Base-by-base conservation (phyloP, 148 eudicot genomes). In the Rhododendron williamsianum region DNA sequence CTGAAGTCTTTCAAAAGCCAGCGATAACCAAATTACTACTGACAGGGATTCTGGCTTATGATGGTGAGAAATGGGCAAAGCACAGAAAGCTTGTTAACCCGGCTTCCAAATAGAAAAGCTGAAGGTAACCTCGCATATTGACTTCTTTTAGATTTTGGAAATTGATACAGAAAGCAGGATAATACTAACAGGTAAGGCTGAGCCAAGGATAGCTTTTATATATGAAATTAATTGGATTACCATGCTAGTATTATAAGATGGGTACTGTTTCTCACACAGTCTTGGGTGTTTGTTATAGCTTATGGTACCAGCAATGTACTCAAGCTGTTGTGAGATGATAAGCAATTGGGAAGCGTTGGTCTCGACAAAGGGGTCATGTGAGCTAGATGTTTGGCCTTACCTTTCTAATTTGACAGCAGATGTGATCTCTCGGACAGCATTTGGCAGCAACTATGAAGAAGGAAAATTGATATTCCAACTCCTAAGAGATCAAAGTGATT, bases 231-330 rank as follows among this genome's bases (percentile, higher is more conserved):
- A 38, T 38, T 38, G 41, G 41, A 38, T 38, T 38, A 38, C 41
- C 41, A 38, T 38, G 41, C 41, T 38, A 38, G 41, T 38, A 38
- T 4, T 38, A 38, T 4, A 38, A 38, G 41, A 38, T 38, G 41
- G 41, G 6, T 38, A 38, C 41, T 38, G 5, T 38, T 4, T 38
- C 41, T 58, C 67, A 16, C 4, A 69, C 18, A 69, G 48, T 19
- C 1, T 76, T 76, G 4, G 54, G 25, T 35, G 4, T 19, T 48
- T 73, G 80, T 35, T 21, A n/a, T 73, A 90, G 92, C 38, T 83
- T 9, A 89, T 89, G 92, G 45, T 89, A 12, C 89, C 89, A 3
- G 87, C 89, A 23, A 88, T 90, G 88, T 78, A 63, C 76, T n/a
- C 56, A 51, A 83, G 89, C 41, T 89, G 88, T 43, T 60, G 21